A percentile compares a stretch with the other conserved stretches of the same genome.
These are phyloP conservation scores for Apodospora peruviana DNA, from an alignment of 495 filamentous ascomycete genomes.

Conservation along the genomic window DNA sequence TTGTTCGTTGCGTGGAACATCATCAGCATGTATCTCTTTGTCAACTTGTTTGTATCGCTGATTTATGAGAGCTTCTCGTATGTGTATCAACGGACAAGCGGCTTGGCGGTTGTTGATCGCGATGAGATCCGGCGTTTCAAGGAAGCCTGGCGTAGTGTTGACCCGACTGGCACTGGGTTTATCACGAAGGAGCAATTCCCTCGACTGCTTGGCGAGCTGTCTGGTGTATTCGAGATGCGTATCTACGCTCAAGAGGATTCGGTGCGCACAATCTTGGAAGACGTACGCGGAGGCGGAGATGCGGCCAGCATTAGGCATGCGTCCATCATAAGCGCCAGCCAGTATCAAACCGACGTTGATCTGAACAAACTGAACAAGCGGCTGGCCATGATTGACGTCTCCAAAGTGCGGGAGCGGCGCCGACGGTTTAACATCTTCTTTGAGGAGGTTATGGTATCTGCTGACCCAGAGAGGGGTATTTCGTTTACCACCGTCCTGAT, in stretches of 20 bases:
- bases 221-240: slow-evolving; percentile 94
- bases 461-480: slow-evolving; percentile 80
- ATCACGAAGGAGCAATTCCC: slow-evolving; percentile 92
- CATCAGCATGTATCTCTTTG: slow-evolving; percentile 99
- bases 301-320: slow-evolving; percentile 49
- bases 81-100: slow-evolving; percentile 92
- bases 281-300: slow-evolving; percentile 55
- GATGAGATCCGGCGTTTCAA: slow-evolving; percentile 96
- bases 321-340: slow-evolving; percentile 42
- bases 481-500: slow-evolving; percentile 92
- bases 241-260: slow-evolving; percentile 90
- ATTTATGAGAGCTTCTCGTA: slow-evolving; percentile 99
- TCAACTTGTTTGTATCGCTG: slow-evolving; percentile 94
- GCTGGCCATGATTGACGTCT: slow-evolving; percentile 69
- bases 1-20: slow-evolving; percentile 98
- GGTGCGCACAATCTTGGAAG: slow-evolving; percentile 74
- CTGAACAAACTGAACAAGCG: slow-evolving; percentile 68
- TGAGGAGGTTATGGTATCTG: slow-evolving; percentile 92
- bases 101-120: slow-evolving; percentile 73
- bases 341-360: slow-evolving; percentile 60
- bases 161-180: slow-evolving; percentile 84
- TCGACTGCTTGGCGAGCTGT: slow-evolving; percentile 81
- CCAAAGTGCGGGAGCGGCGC: slow-evolving; percentile 65
- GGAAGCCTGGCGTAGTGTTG: slow-evolving; percentile 93
- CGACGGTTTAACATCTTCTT: slow-evolving; percentile 85